Conservation (phyloP, 164 flowering plant genomes). For the Vitis labrusca region DNA sequence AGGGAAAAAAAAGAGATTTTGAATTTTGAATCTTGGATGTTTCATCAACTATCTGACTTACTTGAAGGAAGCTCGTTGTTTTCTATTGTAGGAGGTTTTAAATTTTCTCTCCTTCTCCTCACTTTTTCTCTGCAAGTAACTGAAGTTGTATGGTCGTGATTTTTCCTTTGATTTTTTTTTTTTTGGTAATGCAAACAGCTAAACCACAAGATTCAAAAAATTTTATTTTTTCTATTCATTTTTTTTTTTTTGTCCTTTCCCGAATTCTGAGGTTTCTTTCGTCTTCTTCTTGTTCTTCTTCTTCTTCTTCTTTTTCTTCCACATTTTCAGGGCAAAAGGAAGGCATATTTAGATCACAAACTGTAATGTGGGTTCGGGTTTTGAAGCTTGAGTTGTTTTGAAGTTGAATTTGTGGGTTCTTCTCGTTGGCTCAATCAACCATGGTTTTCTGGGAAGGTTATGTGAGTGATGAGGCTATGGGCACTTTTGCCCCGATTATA, state of each 20-base stretch:
- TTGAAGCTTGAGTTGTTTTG: constrained; percentile 13
- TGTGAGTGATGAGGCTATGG: constrained; percentile 78
- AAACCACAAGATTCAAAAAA: no score
- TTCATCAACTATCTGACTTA: no score
- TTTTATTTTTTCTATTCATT: no score
- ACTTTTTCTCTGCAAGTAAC: no score
- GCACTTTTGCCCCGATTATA: constrained; percentile 77
- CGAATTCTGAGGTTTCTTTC: no score
- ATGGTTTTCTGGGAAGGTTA: constrained; percentile 90
- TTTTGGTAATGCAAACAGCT: no score
- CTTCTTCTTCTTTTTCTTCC: not conserved
- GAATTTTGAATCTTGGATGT: not conserved
- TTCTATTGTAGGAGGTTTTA: no score
- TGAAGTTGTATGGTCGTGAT: not conserved
- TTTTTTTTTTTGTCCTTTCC: no score
- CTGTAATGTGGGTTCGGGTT: not conserved
- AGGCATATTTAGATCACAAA: no score
- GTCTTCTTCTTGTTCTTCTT: not conserved
- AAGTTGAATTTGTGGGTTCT: constrained; percentile 1
- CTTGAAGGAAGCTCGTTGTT: no score
- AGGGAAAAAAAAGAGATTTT: not conserved
- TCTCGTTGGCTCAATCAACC: constrained; percentile 1
- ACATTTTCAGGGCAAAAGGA: constrained; percentile 11
- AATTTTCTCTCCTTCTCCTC: no score
- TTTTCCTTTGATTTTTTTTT: not conserved